These are phyloP conservation scores for Mortierella sp. DNA, from an alignment of 371 early-diverging fungal species.

Conservation along the genomic window DNA sequence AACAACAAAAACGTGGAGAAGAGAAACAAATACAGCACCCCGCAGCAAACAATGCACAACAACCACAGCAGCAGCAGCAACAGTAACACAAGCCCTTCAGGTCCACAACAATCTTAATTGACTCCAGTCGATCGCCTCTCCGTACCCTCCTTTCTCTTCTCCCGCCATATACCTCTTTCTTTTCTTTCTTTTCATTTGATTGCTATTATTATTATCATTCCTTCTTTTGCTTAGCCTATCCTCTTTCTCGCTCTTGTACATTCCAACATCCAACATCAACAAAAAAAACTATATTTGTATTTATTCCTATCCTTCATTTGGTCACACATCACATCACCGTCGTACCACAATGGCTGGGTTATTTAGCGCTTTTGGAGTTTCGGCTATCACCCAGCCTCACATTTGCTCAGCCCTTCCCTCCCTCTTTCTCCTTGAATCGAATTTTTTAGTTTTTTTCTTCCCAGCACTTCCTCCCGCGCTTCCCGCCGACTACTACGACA, in stretches of 20 bases:
- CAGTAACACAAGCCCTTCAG: background rate
- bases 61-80: background rate
- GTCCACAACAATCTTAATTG: constrained; percentile 17
- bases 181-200: background rate
- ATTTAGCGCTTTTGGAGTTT: constrained; percentile 29
- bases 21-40: background rate
- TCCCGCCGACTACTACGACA: background rate
- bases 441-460: background rate
- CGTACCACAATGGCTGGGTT: constrained; percentile 31
- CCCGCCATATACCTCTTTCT: constrained; percentile 2
- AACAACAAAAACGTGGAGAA: background rate
- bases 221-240: background rate
- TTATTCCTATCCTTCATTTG: background rate
- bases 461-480: background rate
- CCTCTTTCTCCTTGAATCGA: background rate
- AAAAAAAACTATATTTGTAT: constrained; percentile 13
- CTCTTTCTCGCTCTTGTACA: background rate
- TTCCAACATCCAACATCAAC: background rate
- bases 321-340: background rate
- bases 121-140: background rate
- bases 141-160: background rate
- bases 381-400: constrained; percentile 24
- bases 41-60: background rate
- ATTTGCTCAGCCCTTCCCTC: constrained; percentile 9
- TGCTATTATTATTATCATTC: background rate